Conservation (phyloP, 2,329 filamentous ascomycete genomes). For the Pseudogymnoascus verrucosus region DNA sequence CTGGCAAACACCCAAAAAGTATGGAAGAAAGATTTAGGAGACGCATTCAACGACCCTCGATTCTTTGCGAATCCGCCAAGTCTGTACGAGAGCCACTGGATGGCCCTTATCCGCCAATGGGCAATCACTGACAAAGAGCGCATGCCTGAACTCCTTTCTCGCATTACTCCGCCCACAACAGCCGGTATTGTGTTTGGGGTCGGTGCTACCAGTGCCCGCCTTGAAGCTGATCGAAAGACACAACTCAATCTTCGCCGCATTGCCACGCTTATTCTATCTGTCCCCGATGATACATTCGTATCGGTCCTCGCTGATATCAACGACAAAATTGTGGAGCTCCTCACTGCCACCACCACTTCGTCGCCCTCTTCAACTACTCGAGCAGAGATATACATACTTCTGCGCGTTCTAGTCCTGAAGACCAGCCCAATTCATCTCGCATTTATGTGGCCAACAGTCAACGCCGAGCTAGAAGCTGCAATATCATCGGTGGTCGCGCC, state of each 20-base stretch:
- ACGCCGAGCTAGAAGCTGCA: slow-evolving; percentile 73
- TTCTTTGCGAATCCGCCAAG: slow-evolving; percentile 68
- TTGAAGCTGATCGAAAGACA: slow-evolving; percentile 91
- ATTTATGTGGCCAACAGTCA: slow-evolving; percentile 83
- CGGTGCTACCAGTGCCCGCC: slow-evolving; percentile 81
- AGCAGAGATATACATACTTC: slow-evolving; percentile 81
- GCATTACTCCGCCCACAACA: slow-evolving; percentile 76
- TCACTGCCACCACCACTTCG: slow-evolving; percentile 74
- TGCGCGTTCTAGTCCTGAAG: slow-evolving; percentile 73
- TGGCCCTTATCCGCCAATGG: slow-evolving; percentile 79
- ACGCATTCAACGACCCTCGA: slow-evolving; percentile 82
- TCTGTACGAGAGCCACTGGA: slow-evolving; percentile 67
- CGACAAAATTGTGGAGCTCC: slow-evolving; percentile 79
- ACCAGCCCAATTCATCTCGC: slow-evolving; percentile 73
- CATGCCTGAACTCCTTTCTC: slow-evolving; percentile 69
- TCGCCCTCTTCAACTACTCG: slow-evolving; percentile 87
- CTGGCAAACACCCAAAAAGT: slow-evolving; percentile 74
- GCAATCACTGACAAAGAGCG: slow-evolving; percentile 78
- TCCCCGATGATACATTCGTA: slow-evolving; percentile 70
- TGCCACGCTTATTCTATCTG: slow-evolving; percentile 69
- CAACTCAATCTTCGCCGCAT: slow-evolving; percentile 83
- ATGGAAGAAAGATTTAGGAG: slow-evolving; percentile 87
- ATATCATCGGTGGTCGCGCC: slow-evolving; percentile 66
- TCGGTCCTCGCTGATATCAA: slow-evolving; percentile 64
- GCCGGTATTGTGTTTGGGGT: slow-evolving; percentile 99